Evolutionary conservation across 2,329 filamentous ascomycete species (phyloP).

Genomic region (Fusarium floridanum): DNA sequence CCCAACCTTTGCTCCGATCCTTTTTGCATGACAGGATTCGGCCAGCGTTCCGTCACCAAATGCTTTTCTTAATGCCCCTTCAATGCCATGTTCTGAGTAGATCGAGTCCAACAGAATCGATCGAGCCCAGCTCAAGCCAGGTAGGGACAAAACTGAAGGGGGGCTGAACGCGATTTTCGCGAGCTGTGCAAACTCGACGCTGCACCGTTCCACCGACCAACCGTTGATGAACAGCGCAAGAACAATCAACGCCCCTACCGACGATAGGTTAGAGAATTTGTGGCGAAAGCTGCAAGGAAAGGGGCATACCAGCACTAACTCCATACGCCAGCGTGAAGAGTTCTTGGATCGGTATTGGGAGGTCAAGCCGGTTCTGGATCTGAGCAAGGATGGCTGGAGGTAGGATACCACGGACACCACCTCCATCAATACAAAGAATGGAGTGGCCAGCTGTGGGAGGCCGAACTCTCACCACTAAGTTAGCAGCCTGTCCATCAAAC

Average conservation of each 20-base stretch:
- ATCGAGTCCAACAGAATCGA: slow-evolving; percentile 1
- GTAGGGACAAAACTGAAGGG: not conserved
- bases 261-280: not conserved
- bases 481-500: not conserved
- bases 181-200: slow-evolving; percentile 8
- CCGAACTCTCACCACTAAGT: slow-evolving; percentile 11
- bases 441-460: slow-evolving; percentile 19
- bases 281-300: not conserved
- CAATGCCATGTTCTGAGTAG: slow-evolving; percentile 5
- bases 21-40: not conserved
- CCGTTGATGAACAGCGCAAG: slow-evolving; percentile 11
- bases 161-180: slow-evolving; percentile 11
- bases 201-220: slow-evolving; percentile 11
- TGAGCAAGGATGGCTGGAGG: slow-evolving; percentile 13
- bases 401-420: slow-evolving; percentile 20
- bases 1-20: slow-evolving; percentile 7
- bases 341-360: slow-evolving; percentile 24
- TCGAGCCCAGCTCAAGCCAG: slow-evolving; percentile 4
- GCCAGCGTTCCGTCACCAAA: slow-evolving; percentile 1
- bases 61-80: slow-evolving; percentile 1
- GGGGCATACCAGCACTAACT: slow-evolving; percentile 16
- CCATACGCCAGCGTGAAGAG: slow-evolving; percentile 16
- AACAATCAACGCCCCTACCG: slow-evolving; percentile 2
- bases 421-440: slow-evolving; percentile 19
- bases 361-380: slow-evolving; percentile 7